Base-by-base conservation (phyloP, 495 filamentous ascomycete species). In the Podospora didyma region DNA sequence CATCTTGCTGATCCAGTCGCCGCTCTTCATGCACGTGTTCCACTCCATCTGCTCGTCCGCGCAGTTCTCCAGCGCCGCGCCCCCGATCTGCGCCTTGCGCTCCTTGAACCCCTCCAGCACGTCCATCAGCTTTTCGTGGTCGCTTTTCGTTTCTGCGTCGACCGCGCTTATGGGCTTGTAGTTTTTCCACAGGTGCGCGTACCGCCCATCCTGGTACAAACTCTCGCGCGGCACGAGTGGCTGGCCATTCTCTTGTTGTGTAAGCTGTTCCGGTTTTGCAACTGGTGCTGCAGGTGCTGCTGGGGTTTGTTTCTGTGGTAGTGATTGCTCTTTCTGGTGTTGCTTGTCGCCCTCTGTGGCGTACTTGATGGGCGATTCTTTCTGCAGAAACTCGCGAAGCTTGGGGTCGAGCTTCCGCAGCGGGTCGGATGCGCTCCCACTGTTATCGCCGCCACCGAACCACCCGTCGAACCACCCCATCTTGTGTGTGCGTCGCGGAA, bases 1-100 rank as follows among this genome's bases (percentile, higher is more conserved):
- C 72, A 88, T 67, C 22, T 78, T 76, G 45, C 84, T 77, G 49
- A 68, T 65, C 70, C 77, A 79, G 21, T 73, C 75, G 35, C 91
- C 90, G 42, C 73, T 76, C 53, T 78, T 74, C 74, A 89, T 95
- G 75, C 94, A 98, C 2, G 84, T 75, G 49, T 80, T 79, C 73
- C 92, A 80, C 22, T 80, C 84, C 62, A 85, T 73, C 70, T 96
- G 88, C 72, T 97, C 91, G 52, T 89, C 59, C 0, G 90, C 87
- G 75, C 94, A 98, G 69, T 97, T 98, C 75, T 97, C 95, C 61
- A 96, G 75, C 14, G 94, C 94, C 7, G 89, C 89, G 19, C 82
- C 79, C 19, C 89, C 88, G 51, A 97, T 90, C 52, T 81, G 77
- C 19, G 81, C 82, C 62, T 86, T 88, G 56, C 90, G 88, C 65